Base-by-base conservation (phyloP, 2,329 filamentous ascomycete genomes). In the Pseudofabraea citricarpa region DNA sequence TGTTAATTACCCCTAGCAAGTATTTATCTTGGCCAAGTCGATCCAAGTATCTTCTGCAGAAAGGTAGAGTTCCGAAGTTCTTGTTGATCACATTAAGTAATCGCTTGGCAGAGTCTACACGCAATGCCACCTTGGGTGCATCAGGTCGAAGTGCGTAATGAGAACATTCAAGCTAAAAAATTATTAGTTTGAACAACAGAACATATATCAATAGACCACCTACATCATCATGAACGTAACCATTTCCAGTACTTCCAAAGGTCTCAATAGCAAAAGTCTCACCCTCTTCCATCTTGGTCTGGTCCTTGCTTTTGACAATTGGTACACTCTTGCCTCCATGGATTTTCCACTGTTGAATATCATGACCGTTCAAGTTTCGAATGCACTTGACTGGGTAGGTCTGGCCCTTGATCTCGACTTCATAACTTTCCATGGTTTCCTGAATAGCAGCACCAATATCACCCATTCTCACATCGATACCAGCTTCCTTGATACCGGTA, bases 211-310 rank as follows among this genome's bases (percentile, higher is more conserved):
- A 23, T 18, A 18, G 24, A 22, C n/a, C 24, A 65, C 76, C 63
- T 67, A 89, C 85, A 67, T 95, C 88, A 60, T 96, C 90, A 52
- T 81, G 73, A 44, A 95, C 87, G 60, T 87, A 86, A 52, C 90
- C 90, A 62, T 88, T 90, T 51, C 90, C 91, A 18, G 90, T 96
- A 63, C 85, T 93, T 48, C 90, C 91, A 64, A 96, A 96, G 0
- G 90, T 96, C 71, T 96, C 90, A 56, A 96, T 95, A 52, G 90
- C 90, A 64, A 94, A 97, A 15, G 90, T 83, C 61, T 97, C 90
- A 32, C 90, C 90, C 68, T 96, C 91, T 69, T 96, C 90, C 91
- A 97, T 97, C 75, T 95, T 95, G 41, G 89, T 94, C 63, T 84
- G 81, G 59, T 95, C 88, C 49, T 79, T 79, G 49, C 81, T 84